Conservation (phyloP, 2,329 filamentous ascomycete genomes). For the Setomelanomma holmii region DNA sequence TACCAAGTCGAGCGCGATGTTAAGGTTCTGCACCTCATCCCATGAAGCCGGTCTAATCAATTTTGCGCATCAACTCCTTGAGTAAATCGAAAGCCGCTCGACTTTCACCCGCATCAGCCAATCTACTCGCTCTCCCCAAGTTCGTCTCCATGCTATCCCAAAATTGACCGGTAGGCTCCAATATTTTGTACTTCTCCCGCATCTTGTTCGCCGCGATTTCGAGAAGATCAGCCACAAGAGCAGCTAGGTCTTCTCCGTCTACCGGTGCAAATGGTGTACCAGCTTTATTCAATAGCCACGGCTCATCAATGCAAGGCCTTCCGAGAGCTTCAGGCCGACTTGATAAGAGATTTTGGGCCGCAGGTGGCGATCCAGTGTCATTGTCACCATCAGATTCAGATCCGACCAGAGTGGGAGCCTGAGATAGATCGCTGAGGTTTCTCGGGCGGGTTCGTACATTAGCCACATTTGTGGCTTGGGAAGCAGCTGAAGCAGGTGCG, state of each 20-base stretch:
- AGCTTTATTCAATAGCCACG: not conserved
- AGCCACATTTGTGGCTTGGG: slow-evolving; percentile 3
- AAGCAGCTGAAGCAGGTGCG: not conserved
- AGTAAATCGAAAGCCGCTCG: not conserved
- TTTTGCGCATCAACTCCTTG: not conserved
- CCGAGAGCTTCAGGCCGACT: not conserved
- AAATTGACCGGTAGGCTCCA: no score
- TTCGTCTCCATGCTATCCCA: no score
- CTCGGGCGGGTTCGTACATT: slow-evolving; percentile 5
- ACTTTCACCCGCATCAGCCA: not conserved
- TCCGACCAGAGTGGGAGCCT: slow-evolving; percentile 7
- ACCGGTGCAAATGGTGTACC: not conserved
- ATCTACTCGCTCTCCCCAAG: not conserved
- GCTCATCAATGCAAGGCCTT: not conserved
- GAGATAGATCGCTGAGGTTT: slow-evolving; percentile 5
- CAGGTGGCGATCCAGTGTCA: slow-evolving; percentile 1
- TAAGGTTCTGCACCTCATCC: not conserved
- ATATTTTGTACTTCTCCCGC: no score
- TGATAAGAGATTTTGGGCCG: slow-evolving; percentile 5
- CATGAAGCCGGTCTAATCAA: not conserved
- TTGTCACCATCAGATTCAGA: slow-evolving; percentile 8
- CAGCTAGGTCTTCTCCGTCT: not conserved
- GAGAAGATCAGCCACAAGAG: no score
- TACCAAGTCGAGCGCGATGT: no score
- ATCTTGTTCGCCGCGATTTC: no score